phyloP scores from a whole-genome alignment of 345 rosid genomes.

The Acer saccharum region DNA sequence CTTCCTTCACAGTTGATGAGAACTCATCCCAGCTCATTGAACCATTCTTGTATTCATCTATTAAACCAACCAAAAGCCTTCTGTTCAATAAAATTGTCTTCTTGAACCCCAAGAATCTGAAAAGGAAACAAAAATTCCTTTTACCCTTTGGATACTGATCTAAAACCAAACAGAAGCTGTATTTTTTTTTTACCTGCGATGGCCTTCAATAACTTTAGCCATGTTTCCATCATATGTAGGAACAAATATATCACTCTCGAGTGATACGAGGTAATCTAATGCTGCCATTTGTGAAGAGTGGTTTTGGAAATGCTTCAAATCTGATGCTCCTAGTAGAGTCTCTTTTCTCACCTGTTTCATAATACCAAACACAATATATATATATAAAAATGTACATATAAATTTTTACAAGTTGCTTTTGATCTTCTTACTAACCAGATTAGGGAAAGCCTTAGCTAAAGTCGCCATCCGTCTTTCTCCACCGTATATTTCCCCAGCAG shows the following conservation, averaged over 20 bases:
- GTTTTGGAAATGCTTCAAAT: slow-evolving; percentile 66
- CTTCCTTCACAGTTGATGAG: slow-evolving; percentile 64
- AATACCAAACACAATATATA: not conserved
- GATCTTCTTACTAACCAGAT: slow-evolving; percentile 57
- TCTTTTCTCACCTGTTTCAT: slow-evolving; percentile 81
- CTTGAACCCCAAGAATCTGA: slow-evolving; percentile 94
- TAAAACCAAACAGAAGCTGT: no score
- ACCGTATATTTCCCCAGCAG: slow-evolving; percentile 97
- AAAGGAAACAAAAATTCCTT: no score
- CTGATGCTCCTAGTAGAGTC: slow-evolving; percentile 62
- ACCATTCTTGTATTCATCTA: slow-evolving; percentile 66
- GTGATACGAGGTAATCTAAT: slow-evolving; percentile 78
- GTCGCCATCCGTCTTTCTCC: slow-evolving; percentile 72
- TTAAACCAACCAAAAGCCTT: slow-evolving; percentile 65
- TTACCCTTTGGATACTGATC: no score
- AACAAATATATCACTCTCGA: slow-evolving; percentile 89
- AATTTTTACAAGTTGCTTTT: not conserved
- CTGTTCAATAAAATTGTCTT: slow-evolving; percentile 74
- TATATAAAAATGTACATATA: not conserved
- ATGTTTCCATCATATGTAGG: slow-evolving; percentile 94
- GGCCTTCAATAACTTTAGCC: slow-evolving; percentile 99
- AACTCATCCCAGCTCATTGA: slow-evolving; percentile 84
- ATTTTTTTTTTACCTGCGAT: slow-evolving; percentile 63
- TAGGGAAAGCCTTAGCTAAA: slow-evolving; percentile 66
- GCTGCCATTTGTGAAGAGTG: slow-evolving; percentile 97